Evolutionary conservation across 179 eudicot genomes (phyloP), one percentile per base, ranked within the genome.

Genomic region (Sideroxylon spinosum): DNA sequence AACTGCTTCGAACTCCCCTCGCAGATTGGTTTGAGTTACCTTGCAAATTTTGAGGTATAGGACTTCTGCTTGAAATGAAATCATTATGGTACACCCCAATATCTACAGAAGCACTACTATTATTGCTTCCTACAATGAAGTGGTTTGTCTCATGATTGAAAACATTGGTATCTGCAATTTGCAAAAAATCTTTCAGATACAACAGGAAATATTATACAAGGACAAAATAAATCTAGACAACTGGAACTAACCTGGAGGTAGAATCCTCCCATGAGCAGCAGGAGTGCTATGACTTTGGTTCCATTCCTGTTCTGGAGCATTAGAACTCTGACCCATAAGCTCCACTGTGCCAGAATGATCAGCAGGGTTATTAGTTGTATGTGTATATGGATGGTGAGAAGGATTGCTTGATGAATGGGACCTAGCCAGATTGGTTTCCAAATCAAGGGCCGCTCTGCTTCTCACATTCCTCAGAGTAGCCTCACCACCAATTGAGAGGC

Each of bases 391-490:
- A 79, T 81, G 85, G 74, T 80, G 89, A 25, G 89, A 55, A 78
- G 87, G 85, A 86, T 77, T 87, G 74, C 77, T 63, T 73, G 87
- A 77, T 46, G 82, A 75, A 79, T 86, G 87, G 55, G 89, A 69
- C 76, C 90, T 86, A 73, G 78, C 83, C 44, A 84, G 60, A 52
- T 88, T 85, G 9, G 85, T 59, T 74, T 91, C 93, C 84, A 84
- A 78, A 69, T 92, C 95, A 84, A 87, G 61, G 66, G 89, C 68
- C 71, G 91, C 65, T 74, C 95, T 88, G 79, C 93, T 92, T 84
- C 97, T 88, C 78, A 94, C 97, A 84, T 94, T 94, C 84, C 97
- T 87, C 32, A 53, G 49, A 74, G 93, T 81, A 73, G 83, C 82
- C 75, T 90, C 95, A 63, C 87, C 81, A 16, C 91, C 92, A 78